Conservation (phyloP, 202 grass and related monocot species). For the Setaria italica region DNA sequence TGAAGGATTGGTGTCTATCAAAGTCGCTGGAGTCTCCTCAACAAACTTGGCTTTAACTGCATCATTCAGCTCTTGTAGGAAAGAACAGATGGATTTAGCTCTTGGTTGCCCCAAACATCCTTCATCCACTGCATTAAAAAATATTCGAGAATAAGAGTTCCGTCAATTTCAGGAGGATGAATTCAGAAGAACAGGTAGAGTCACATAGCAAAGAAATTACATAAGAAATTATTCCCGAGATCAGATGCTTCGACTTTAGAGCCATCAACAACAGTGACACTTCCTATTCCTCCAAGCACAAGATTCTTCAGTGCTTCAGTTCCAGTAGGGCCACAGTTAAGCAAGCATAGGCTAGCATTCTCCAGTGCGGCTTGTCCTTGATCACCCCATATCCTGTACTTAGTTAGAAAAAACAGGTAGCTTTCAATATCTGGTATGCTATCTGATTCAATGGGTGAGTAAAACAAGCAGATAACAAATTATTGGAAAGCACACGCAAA, state of each 20-base stretch:
- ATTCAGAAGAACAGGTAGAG: not conserved
- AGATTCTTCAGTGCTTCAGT: constrained; percentile 97
- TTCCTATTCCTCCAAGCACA: constrained; percentile 90
- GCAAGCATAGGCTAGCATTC: constrained; percentile 92
- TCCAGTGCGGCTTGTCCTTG: constrained; percentile 90
- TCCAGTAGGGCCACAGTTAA: constrained; percentile 89
- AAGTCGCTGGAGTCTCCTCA: constrained; percentile 73
- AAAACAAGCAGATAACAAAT: constrained; percentile 28
- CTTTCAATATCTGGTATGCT: constrained; percentile 29
- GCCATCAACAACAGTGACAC: constrained; percentile 87
- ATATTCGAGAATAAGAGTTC: constrained; percentile 23
- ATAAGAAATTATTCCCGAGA: constrained; percentile 89
- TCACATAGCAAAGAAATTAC: constrained; percentile 49
- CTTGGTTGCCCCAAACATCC: constrained; percentile 84
- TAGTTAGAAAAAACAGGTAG: constrained; percentile 23
- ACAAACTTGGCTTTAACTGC: constrained; percentile 96
- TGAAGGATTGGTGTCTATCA: constrained; percentile 83
- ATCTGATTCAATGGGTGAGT: not conserved
- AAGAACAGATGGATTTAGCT: constrained; percentile 87
- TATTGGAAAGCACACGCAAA: constrained; percentile 11
- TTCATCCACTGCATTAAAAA: constrained; percentile 75
- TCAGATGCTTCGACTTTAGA: constrained; percentile 76
- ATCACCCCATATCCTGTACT: constrained; percentile 92
- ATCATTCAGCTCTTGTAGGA: constrained; percentile 97
- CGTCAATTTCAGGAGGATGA: not conserved